These are phyloP conservation scores for Phaeodactylum tricornutum DNA, from an alignment of 108 stramenopile species.

Conservation along the genomic window DNA sequence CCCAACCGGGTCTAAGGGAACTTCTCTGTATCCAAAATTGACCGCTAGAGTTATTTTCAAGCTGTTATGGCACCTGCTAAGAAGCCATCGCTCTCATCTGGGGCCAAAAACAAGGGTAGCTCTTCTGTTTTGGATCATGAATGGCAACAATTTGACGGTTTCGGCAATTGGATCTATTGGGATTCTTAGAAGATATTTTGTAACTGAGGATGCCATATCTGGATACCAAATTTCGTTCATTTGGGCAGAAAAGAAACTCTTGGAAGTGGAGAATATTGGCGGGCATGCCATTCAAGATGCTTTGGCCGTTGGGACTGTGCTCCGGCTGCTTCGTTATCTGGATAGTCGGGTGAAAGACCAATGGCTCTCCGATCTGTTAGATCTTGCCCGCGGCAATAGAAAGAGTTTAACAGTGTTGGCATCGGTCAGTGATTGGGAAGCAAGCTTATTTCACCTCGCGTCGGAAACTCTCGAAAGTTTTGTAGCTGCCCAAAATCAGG, in stretches of 20 bases:
- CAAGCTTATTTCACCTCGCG: slow-evolving; percentile 58
- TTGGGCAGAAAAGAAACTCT: too few species aligned
- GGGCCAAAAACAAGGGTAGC: slow-evolving; percentile 37
- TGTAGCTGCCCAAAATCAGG: too few species aligned
- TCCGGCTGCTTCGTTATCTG: slow-evolving; percentile 69
- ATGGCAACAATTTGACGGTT: not conserved
- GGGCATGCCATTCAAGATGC: slow-evolving; percentile 21
- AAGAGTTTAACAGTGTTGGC: slow-evolving; percentile 14
- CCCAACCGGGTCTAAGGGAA: slow-evolving; percentile 20
- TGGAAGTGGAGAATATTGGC: slow-evolving; percentile 1
- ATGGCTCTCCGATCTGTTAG: slow-evolving; percentile 54
- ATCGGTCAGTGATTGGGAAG: slow-evolving; percentile 59
- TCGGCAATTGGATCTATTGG: too few species aligned
- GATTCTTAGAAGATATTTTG: too few species aligned
- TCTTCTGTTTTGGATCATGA: slow-evolving; percentile 13
- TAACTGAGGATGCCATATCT: too few species aligned
- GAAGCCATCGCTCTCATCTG: slow-evolving; percentile 49
- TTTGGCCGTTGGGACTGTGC: slow-evolving; percentile 37
- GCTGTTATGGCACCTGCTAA: slow-evolving; percentile 70
- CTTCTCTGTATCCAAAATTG: slow-evolving; percentile 21
- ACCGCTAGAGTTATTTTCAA: slow-evolving; percentile 59
- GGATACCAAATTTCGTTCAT: too few species aligned
- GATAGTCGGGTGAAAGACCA: slow-evolving; percentile 38
- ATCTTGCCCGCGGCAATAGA: slow-evolving; percentile 12
- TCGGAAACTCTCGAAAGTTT: slow-evolving; percentile 62